phyloP scores from a whole-genome alignment of 2,329 filamentous ascomycete species.

The Verticillium isaacii region DNA sequence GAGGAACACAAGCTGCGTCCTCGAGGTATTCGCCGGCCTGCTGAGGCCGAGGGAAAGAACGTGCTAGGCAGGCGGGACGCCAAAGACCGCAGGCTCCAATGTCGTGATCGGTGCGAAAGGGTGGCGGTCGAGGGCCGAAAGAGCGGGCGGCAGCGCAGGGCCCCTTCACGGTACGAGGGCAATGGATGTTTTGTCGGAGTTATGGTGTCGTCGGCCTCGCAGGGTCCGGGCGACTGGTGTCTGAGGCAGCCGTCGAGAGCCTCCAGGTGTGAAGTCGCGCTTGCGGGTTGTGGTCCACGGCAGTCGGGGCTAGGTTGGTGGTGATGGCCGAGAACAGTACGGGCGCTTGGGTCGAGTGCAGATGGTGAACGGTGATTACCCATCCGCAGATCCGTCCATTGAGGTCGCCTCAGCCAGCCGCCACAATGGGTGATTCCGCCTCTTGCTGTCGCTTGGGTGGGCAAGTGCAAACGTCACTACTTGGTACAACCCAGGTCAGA shows the following conservation, averaged over 20 bases:
- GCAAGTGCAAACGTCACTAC: not conserved
- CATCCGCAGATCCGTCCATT: not conserved
- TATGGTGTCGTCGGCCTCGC: not conserved
- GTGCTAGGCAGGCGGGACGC: not conserved
- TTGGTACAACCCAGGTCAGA: not conserved
- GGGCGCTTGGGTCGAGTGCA: not conserved
- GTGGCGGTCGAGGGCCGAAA: not conserved
- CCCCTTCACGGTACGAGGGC: not conserved
- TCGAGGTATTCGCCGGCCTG: not conserved
- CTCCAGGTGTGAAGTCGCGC: not conserved
- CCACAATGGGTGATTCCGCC: not conserved
- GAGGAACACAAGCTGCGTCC: not conserved
- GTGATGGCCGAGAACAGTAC: not conserved
- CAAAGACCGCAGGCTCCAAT: not conserved
- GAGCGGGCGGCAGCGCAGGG: not conserved
- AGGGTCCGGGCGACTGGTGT: not conserved
- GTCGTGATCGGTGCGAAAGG: not conserved
- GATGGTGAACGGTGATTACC: not conserved
- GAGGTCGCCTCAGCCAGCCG: not conserved
- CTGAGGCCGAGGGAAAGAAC: not conserved
- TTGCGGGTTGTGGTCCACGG: not conserved
- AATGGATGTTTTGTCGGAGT: not conserved
- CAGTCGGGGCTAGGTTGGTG: not conserved
- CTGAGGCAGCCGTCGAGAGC: not conserved
- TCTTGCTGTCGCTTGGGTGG: not conserved